These are phyloP conservation scores for Vicia faba DNA, from an alignment of 306 rosid genomes.

Conservation along the genomic window DNA sequence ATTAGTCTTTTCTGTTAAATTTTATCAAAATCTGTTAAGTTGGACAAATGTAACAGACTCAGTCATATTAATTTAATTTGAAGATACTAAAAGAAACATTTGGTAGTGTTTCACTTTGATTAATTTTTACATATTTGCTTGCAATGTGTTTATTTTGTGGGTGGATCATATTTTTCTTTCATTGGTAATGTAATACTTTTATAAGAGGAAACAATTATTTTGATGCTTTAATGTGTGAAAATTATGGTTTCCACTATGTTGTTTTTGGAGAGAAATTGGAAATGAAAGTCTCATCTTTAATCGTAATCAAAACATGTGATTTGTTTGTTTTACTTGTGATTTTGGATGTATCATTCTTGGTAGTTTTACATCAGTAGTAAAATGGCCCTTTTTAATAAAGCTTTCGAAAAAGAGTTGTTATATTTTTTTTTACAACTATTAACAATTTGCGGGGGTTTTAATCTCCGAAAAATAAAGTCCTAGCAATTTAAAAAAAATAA, in stretches of 20 bases:
- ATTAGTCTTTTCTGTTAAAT: no score
- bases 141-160: slow-evolving; percentile 22
- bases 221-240: background rate
- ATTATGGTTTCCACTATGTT: background rate
- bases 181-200: slow-evolving; percentile 17
- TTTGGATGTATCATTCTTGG: background rate
- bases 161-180: slow-evolving; percentile 8
- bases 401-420: no score
- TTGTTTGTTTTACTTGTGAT: background rate
- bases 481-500: no score
- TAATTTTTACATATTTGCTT: background rate
- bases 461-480: no score
- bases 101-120: slow-evolving; percentile 17
- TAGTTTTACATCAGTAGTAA: no score
- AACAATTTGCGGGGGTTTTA: no score
- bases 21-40: no score
- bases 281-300: slow-evolving; percentile 2
- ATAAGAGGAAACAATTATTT: background rate
- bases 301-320: background rate
- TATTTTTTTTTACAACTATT: no score
- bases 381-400: no score
- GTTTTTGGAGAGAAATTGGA: slow-evolving; percentile 31
- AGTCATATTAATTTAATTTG: no score
- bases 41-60: no score
- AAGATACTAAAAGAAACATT: background rate